Conservation (phyloP, 2,329 filamentous ascomycete species). For the Pseudomassariella vexata region DNA sequence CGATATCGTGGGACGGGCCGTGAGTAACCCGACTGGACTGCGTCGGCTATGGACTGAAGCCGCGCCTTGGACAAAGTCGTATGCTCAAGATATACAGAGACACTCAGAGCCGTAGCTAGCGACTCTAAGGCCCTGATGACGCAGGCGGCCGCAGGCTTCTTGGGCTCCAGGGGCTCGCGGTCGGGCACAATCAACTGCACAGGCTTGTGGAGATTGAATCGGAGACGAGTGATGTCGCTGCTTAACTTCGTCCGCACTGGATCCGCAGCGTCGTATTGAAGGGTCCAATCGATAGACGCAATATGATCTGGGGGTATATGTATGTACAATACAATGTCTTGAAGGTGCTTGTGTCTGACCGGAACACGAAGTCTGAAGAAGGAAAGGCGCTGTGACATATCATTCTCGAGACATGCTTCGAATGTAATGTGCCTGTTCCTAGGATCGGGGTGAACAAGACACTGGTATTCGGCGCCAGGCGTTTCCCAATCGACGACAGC, state of each 20-base stretch:
- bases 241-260: conserved; percentile 4
- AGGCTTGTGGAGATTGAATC: conserved; percentile 5
- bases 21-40: conserved; percentile 2
- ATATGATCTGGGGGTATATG: conserved; percentile 7
- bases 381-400: background rate
- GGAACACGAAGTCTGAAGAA: conserved; percentile 7
- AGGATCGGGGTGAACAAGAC: conserved; percentile 6
- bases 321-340: conserved; percentile 7
- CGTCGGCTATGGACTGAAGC: conserved; percentile 1
- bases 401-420: conserved; percentile 5
- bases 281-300: conserved; percentile 3
- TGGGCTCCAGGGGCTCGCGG: conserved; percentile 3
- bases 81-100: conserved; percentile 6
- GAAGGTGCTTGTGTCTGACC: conserved; percentile 5
- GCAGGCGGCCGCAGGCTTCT: conserved; percentile 2
- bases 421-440: conserved; percentile 4
- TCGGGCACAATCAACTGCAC: conserved; percentile 5
- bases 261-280: background rate
- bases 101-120: conserved; percentile 1
- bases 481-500: conserved; percentile 4
- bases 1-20: conserved; percentile 3
- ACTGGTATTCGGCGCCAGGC: conserved; percentile 1
- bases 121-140: conserved; percentile 5
- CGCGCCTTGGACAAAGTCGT: conserved; percentile 5
- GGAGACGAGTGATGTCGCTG: conserved; percentile 2